Evolutionary conservation across 108 stramenopile genomes (phyloP).

Genomic region (Schizochytrium sp.): DNA sequence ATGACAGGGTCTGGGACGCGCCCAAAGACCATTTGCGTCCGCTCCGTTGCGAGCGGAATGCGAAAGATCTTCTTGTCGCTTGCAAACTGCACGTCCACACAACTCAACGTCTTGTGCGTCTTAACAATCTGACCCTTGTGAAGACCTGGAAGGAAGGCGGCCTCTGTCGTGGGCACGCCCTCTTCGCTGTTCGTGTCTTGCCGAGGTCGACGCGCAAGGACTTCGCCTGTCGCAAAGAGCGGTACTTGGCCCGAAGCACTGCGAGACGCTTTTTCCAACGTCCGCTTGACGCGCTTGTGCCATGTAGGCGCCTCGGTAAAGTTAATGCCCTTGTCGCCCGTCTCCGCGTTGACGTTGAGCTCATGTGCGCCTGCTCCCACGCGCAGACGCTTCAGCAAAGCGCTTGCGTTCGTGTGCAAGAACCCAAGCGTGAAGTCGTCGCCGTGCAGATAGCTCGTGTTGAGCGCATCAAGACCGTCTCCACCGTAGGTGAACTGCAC

Average conservation of each 20-base stretch:
- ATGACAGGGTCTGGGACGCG: constrained; percentile 28
- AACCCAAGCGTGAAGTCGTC: background rate
- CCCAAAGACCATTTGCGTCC: background rate
- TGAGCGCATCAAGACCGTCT: constrained; percentile 91
- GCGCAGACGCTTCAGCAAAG: background rate
- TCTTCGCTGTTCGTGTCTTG: background rate
- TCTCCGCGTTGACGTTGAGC: background rate
- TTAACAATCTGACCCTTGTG: background rate
- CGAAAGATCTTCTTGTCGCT: background rate
- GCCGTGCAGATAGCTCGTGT: constrained; percentile 42
- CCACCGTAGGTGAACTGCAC: constrained; percentile 98
- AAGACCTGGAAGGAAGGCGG: background rate
- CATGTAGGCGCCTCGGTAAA: background rate
- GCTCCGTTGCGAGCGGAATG: background rate
- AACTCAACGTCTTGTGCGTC: background rate
- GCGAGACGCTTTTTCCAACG: constrained; percentile 12
- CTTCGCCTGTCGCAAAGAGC: background rate
- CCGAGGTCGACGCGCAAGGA: background rate
- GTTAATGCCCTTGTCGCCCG: background rate
- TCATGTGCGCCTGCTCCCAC: background rate
- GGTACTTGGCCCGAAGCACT: background rate
- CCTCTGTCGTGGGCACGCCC: background rate
- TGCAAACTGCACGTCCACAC: background rate
- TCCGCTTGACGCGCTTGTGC: background rate
- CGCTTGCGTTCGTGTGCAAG: background rate